These are phyloP conservation scores for Ascochyta viciae-villosae DNA, from an alignment of 2,329 filamentous ascomycete genomes.

Conservation along the genomic window DNA sequence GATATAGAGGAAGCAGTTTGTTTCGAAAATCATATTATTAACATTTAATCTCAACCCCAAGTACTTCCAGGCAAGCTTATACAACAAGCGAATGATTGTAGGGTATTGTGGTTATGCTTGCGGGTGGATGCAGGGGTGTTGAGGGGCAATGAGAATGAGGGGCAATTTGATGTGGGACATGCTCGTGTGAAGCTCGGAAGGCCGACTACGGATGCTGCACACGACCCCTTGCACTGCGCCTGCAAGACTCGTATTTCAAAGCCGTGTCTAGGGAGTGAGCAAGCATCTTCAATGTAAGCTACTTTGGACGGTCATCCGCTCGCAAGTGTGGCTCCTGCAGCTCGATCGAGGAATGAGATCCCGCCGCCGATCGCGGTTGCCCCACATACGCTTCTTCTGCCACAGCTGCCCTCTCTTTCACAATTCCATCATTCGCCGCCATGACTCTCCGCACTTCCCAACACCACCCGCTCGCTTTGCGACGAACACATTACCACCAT, in stretches of 20 bases:
- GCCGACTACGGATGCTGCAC: neutral
- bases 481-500: constrained; percentile 22
- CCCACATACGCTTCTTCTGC: constrained; percentile 30
- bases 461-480: constrained; percentile 4
- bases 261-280: neutral
- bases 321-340: constrained; percentile 3
- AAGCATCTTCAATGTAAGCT: neutral
- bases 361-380: constrained; percentile 28
- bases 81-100: too few species aligned
- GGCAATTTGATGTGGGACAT: constrained; percentile 4
- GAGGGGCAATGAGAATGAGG: constrained; percentile 9
- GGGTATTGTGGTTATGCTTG: neutral
- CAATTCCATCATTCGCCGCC: constrained; percentile 31
- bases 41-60: too few species aligned
- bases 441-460: constrained; percentile 38
- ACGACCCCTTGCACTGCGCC: neutral
- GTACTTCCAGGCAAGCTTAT: too few species aligned
- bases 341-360: constrained; percentile 22
- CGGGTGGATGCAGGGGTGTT: constrained; percentile 5
- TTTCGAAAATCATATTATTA: too few species aligned
- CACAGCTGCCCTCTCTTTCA: constrained; percentile 34
- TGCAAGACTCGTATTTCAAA: neutral
- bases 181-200: neutral
- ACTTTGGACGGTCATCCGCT: neutral
- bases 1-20: too few species aligned